Evolutionary conservation across 2,329 filamentous ascomycete genomes (phyloP).

Genomic region (Fusarium sp.): DNA sequence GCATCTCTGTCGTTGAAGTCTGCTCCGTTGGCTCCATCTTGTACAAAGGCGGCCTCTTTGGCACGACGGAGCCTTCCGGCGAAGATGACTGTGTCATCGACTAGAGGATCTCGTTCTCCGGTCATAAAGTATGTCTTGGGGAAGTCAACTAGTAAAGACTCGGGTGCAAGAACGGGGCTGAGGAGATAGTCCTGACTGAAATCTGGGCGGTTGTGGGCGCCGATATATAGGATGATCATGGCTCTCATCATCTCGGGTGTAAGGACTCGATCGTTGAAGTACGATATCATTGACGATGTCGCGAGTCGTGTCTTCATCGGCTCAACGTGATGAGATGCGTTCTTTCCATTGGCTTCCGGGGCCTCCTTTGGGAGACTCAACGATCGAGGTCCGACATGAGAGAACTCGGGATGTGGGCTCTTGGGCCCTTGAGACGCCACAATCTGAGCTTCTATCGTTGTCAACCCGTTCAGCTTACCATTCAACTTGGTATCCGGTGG

Average conservation of each 20-base stretch:
- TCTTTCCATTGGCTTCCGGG: conserved; percentile 33
- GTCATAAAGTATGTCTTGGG: conserved; percentile 95
- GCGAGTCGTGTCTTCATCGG: conserved; percentile 86
- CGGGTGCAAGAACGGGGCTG: conserved; percentile 89
- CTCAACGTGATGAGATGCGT: conserved; percentile 63
- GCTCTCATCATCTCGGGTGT: conserved; percentile 98
- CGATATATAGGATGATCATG: conserved; percentile 98
- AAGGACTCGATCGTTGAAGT: conserved; percentile 94
- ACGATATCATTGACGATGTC: conserved; percentile 96
- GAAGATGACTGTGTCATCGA: conserved; percentile 97
- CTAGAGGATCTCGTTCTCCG: conserved; percentile 92
- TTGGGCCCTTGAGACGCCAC: conserved; percentile 24
- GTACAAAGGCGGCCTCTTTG: conserved; percentile 63
- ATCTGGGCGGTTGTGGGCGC: conserved; percentile 90
- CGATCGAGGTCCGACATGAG: conserved; percentile 57
- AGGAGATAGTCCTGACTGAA: conserved; percentile 92
- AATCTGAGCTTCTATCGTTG: conserved; percentile 18
- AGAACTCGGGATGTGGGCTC: conserved; percentile 62
- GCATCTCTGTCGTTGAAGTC: conserved; percentile 57
- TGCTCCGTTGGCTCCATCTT: conserved; percentile 36
- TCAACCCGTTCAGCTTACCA: neutral
- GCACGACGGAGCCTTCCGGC: conserved; percentile 87
- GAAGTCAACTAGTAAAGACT: conserved; percentile 83
- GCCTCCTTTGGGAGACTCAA: conserved; percentile 40
- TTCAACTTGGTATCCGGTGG: conserved; percentile 20